Percentiles rank a stretch among this genome's conserved stretches.
These are phyloP conservation scores for Pseudocercospora vitis DNA, from an alignment of 2,329 filamentous ascomycete genomes.

Conservation along the genomic window DNA sequence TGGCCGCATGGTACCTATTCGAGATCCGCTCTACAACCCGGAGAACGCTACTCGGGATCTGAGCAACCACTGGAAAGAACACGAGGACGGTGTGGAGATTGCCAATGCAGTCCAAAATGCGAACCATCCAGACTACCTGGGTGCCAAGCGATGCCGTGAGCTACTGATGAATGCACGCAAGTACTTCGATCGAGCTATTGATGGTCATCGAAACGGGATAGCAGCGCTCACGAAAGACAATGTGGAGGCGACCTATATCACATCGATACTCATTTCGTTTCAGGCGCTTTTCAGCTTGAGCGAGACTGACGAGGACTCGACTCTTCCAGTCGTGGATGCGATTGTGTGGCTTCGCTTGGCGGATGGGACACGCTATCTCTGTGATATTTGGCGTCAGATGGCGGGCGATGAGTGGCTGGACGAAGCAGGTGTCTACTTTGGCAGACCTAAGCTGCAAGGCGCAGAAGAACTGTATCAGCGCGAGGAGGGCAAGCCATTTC, in stretches of 20 bases:
- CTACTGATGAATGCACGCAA: slow-evolving; percentile 28
- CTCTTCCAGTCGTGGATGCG: slow-evolving; percentile 24
- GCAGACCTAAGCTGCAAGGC: slow-evolving; percentile 22
- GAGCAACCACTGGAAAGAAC: slow-evolving; percentile 4
- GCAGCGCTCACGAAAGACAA: slow-evolving; percentile 21
- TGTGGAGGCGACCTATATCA: slow-evolving; percentile 28
- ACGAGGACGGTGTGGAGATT: slow-evolving; percentile 6
- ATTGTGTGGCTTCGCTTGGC: slow-evolving; percentile 29
- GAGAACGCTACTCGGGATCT: background rate
- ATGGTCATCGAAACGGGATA: slow-evolving; percentile 28
- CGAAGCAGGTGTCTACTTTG: slow-evolving; percentile 26
- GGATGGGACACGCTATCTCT: slow-evolving; percentile 26
- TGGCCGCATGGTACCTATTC: slow-evolving; percentile 19
- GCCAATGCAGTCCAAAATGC: slow-evolving; percentile 7
- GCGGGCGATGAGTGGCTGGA: slow-evolving; percentile 21
- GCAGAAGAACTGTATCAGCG: slow-evolving; percentile 27
- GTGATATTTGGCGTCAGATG: slow-evolving; percentile 21
- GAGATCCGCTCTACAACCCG: slow-evolving; percentile 13
- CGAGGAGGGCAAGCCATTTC: slow-evolving; percentile 28
- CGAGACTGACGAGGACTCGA: slow-evolving; percentile 23
- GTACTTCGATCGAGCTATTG: slow-evolving; percentile 32
- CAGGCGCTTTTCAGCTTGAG: slow-evolving; percentile 30
- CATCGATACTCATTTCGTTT: slow-evolving; percentile 28
- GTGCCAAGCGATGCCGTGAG: slow-evolving; percentile 20
- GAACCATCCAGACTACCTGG: slow-evolving; percentile 7